Evolutionary conservation across 768 basidiomycete genomes (phyloP).

Genomic region (Vararia minispora): DNA sequence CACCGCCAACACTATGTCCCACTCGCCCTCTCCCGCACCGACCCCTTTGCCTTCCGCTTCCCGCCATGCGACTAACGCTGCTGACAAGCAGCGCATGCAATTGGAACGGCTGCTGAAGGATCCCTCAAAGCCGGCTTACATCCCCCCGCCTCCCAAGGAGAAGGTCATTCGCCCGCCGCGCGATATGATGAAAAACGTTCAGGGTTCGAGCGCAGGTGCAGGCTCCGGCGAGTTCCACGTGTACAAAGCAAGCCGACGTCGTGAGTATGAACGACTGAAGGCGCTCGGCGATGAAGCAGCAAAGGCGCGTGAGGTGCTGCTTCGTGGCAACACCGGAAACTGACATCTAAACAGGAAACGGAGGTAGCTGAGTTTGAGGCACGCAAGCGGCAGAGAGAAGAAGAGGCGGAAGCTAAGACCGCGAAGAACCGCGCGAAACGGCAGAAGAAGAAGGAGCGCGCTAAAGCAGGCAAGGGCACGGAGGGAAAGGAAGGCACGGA

Average conservation of each 20-base stretch:
- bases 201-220: slow-evolving; percentile 94
- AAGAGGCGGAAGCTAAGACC: slow-evolving; percentile 74
- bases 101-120: slow-evolving; percentile 87
- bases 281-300: slow-evolving; percentile 74
- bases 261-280: slow-evolving; percentile 93
- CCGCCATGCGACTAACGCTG: slow-evolving; percentile 38
- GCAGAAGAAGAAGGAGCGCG: slow-evolving; percentile 80
- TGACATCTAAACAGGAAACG: slow-evolving; percentile 40
- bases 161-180: slow-evolving; percentile 72
- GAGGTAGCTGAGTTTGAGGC: slow-evolving; percentile 65
- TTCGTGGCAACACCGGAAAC: neutral
- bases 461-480: slow-evolving; percentile 28
- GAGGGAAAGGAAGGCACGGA: slow-evolving; percentile 20
- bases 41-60: slow-evolving; percentile 11
- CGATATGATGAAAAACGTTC: slow-evolving; percentile 99
- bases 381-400: slow-evolving; percentile 61
- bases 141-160: slow-evolving; percentile 75
- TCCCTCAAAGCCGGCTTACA: slow-evolving; percentile 68
- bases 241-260: slow-evolving; percentile 86
- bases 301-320: slow-evolving; percentile 39
- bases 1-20: slow-evolving; percentile 14
- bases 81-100: slow-evolving; percentile 48
- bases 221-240: slow-evolving; percentile 98
- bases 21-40: slow-evolving; percentile 20
- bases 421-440: slow-evolving; percentile 92